Percentiles rank a stretch among this genome's conserved stretches.
Conservation (phyloP, 2,329 filamentous ascomycete genomes). For the Lasiodiplodia sp. region DNA sequence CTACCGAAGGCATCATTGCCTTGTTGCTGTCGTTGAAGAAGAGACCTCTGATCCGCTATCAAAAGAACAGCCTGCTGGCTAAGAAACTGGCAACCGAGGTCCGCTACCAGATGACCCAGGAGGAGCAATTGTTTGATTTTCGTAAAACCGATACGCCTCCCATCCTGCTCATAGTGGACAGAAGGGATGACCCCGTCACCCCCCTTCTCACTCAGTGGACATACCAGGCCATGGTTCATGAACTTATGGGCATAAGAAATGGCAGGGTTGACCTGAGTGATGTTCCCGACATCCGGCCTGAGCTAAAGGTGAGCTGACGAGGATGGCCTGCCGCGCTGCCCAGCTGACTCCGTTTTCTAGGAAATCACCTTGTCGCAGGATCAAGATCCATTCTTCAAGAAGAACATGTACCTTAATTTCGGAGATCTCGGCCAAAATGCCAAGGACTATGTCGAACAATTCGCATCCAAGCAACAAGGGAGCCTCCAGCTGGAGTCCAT, state of each 20-base stretch:
- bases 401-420: conserved; percentile 99
- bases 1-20: conserved; percentile 86
- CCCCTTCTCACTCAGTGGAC: conserved; percentile 97
- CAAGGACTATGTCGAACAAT: conserved; percentile 98
- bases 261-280: conserved; percentile 89
- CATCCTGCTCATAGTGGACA: conserved; percentile 87
- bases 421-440: conserved; percentile 94
- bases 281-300: conserved; percentile 82
- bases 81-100: conserved; percentile 95
- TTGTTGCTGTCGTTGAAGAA: conserved; percentile 91
- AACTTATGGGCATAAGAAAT: conserved; percentile 90
- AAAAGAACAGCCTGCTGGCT: conserved; percentile 86
- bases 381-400: conserved; percentile 98
- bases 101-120: conserved; percentile 90
- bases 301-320: conserved; percentile 66
- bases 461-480: conserved; percentile 96
- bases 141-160: conserved; percentile 93
- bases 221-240: conserved; percentile 99
- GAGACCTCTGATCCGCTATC: conserved; percentile 91
- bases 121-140: conserved; percentile 97
- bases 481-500: conserved; percentile 97
- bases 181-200: conserved; percentile 92
- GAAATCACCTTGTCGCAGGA: conserved; percentile 97
- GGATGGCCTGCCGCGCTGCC: background rate
- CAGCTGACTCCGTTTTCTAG: conserved; percentile 34